A percentile compares a stretch with the other conserved stretches of the same genome.
Conservation (phyloP, 2,329 filamentous ascomycete genomes). For the Botrytis tulipae region DNA sequence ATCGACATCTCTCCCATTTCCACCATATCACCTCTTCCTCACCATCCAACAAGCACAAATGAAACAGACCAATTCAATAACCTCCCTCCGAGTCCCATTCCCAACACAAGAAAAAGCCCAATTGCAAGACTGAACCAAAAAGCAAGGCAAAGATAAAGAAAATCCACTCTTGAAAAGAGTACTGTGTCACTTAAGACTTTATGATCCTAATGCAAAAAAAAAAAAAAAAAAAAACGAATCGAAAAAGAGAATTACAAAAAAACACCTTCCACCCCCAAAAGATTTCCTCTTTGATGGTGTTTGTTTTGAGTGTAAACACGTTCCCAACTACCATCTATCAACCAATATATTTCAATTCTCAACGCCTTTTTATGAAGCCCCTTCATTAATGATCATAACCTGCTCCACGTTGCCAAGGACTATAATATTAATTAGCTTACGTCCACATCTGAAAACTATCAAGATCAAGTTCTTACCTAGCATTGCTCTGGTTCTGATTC, state of each 20-base stretch:
- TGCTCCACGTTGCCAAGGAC: conserved; percentile 57
- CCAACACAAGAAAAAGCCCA: conserved; percentile 8
- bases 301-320: conserved; percentile 5
- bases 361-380: conserved; percentile 33
- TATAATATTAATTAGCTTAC: conserved; percentile 37
- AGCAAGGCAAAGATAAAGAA: conserved; percentile 2
- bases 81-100: neutral
- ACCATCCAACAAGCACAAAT: neutral
- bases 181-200: conserved; percentile 3
- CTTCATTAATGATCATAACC: conserved; percentile 51
- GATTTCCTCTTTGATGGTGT: conserved; percentile 4
- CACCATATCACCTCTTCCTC: neutral
- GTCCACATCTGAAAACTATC: neutral
- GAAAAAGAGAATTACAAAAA: conserved; percentile 32
- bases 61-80: neutral
- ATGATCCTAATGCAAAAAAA: conserved; percentile 11
- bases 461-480: conserved; percentile 43
- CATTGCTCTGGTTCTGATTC: conserved; percentile 41
- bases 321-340: conserved; percentile 25
- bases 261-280: conserved; percentile 30
- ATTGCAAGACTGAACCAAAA: neutral
- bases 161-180: conserved; percentile 4
- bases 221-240: conserved; percentile 2
- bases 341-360: conserved; percentile 21
- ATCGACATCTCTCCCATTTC: neutral